Evolutionary conservation across 495 filamentous ascomycete species (phyloP).

Genomic region (Talaromyces nanjingensis): DNA sequence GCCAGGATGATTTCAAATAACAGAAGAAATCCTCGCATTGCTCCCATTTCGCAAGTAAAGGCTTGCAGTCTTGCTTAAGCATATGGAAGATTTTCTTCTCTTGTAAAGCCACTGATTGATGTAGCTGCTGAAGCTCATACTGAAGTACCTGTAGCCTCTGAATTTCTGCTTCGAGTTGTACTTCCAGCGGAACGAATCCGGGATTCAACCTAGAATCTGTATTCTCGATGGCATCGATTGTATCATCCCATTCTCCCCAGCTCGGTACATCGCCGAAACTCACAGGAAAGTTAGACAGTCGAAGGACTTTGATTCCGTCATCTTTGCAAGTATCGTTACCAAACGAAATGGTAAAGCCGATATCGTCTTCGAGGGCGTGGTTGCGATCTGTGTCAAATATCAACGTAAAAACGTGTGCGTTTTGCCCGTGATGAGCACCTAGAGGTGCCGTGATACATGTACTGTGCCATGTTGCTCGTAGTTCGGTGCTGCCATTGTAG

Average conservation of each 20-base stretch:
- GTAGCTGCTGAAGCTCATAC: background rate
- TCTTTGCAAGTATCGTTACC: constrained; percentile 21
- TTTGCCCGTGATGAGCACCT: constrained; percentile 23
- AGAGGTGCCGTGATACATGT: constrained; percentile 30
- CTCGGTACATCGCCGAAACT: background rate
- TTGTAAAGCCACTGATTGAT: background rate
- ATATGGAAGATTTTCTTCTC: constrained; percentile 12
- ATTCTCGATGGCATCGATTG: background rate
- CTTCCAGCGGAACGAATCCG: background rate
- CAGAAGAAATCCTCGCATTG: constrained; percentile 12
- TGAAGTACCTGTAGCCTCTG: constrained; percentile 8
- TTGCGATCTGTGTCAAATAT: constrained; percentile 32
- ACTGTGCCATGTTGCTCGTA: constrained; percentile 37
- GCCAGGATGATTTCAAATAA: constrained; percentile 11
- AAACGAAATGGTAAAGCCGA: constrained; percentile 40
- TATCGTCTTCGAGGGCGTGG: constrained; percentile 19
- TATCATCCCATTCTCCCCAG: background rate
- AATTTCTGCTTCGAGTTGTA: background rate
- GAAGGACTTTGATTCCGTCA: constrained; percentile 31
- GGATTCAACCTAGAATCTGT: background rate
- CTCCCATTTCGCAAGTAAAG: constrained; percentile 9
- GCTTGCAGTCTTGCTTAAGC: constrained; percentile 10
- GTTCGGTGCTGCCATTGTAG: constrained; percentile 14
- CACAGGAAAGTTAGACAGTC: constrained; percentile 11
- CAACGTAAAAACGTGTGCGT: constrained; percentile 40